Base-by-base conservation (phyloP, 2,329 filamentous ascomycete genomes). In the Xylariaceae sp. region DNA sequence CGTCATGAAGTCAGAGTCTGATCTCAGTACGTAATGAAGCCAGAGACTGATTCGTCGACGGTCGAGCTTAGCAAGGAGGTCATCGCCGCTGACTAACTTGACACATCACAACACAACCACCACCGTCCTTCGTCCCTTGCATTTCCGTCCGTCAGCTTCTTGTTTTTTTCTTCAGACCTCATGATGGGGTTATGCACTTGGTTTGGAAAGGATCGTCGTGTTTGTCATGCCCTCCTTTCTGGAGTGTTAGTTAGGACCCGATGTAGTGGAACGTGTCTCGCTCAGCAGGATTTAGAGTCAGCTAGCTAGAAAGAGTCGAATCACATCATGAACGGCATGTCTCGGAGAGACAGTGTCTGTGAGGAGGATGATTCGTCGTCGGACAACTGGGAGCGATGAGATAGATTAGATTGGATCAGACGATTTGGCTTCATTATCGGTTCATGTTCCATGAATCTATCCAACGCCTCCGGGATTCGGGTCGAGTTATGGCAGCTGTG, bases 191-290 rank as follows among this genome's bases (percentile, higher is more conserved):
- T 30, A 49, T 45, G 30, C 17, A 50, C 23, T 30, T 30, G 23
- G 23, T 5, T 5, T 2, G 51, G 30, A 23, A 49, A 50, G 3
- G 9, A 52, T 56, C 17, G 51, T 50, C 41, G 50, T 49, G 59
- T 30, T 30, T 30, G 23, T 45, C 50, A 54, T 58, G 54, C 54
- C 59, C 37, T 11, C 10, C 10, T 39, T 39, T 39, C 59, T 45
- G 35, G 61, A 35, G 55, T 60, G 18, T 18, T 18, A 18, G 17
- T 18, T 18, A 18, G 17, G 17, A 2, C 49, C 53, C 56, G 54
- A 59, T 9, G 59, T 41, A 10, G 61, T 61, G 55, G 50, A 58
- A 58, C 53, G 51, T 56, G 49, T 57, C 59, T 55, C 48, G 23
- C 41, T 18, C 52, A 10, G 9, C 34, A 30, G 23, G 23, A 30